phyloP scores from a whole-genome alignment of 1,284 basidiomycete species.

The Trametes hirsuta region DNA sequence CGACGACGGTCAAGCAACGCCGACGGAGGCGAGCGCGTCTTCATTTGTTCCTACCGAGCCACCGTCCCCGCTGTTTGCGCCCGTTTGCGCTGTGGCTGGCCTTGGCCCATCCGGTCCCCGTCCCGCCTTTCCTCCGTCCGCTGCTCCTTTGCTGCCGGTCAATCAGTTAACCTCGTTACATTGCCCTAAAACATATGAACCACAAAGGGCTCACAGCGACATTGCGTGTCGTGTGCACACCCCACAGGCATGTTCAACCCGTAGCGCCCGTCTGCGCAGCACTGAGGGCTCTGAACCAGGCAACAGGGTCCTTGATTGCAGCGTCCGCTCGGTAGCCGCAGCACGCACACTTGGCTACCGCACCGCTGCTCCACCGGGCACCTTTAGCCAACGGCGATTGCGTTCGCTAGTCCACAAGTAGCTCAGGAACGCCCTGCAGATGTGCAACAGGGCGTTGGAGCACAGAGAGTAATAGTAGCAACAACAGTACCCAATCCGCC shows the following conservation, averaged over 20 bases:
- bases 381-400: no score
- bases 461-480: no score
- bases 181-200: background rate
- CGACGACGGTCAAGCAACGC: conserved; percentile 15
- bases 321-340: background rate
- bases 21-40: conserved; percentile 1
- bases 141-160: background rate
- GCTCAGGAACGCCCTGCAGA: no score
- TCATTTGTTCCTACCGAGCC: conserved; percentile 17
- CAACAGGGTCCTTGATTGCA: background rate
- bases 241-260: background rate
- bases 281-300: background rate
- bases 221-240: no score
- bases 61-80: conserved; percentile 19
- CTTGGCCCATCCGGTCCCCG: background rate
- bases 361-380: background rate
- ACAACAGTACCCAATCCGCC: background rate
- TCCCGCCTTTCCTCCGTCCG: background rate
- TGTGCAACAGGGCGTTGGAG: no score
- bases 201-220: no score
- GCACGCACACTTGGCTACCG: background rate
- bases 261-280: conserved; percentile 2
- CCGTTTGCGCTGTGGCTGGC: conserved; percentile 27
- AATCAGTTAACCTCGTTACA: background rate
- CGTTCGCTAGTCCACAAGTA: no score